Base-by-base conservation (phyloP, 106 monocot species). In the Dioscorea zingiberensis region DNA sequence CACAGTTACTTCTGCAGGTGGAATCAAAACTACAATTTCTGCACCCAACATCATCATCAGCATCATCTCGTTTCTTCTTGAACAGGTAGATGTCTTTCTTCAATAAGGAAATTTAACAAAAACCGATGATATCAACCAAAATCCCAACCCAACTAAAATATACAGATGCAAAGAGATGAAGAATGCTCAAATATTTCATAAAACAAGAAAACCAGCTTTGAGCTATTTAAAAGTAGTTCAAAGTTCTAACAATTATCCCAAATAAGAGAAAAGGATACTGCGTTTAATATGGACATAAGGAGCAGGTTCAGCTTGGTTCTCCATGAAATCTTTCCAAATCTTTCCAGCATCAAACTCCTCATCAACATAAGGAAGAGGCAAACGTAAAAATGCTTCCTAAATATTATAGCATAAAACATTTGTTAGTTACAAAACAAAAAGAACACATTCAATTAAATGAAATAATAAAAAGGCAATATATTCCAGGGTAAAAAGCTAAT, bases 241-340 rank as follows among this genome's bases (percentile, higher is more conserved):
- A n/a, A n/a, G n/a, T n/a, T n/a, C n/a, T n/a, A n/a, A n/a, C n/a
- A n/a, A n/a, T n/a, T n/a, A n/a, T n/a, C n/a, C n/a, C n/a, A n/a
- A n/a, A n/a, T n/a, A n/a, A n/a, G n/a, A n/a, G n/a, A n/a, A n/a
- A 65, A 80, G 93, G 98, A 98, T 98, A 98, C 98, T 98, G 72
- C 98, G 92, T 30, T 75, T 89, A 59, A 98, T 98, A 55, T 82
- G 86, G 16, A 84, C 62, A 63, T 86, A 98, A 48, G 83, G 86
- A 76, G 74, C n/a, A 66, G 98, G 98, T 47, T 82, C 84, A 48
- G 72, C 51, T 17, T 72, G 66, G 65, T 67, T 77, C 55, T 70
- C 69, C 55, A 62, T 60, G 58, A 83, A 53, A 74, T 93, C 86
- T 58, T 79, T 77, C 55, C 76, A 62, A 19, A 86, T 77, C 47